phyloP scores from a whole-genome alignment of 108 stramenopile species.

The Fragilaria crotonensis region DNA sequence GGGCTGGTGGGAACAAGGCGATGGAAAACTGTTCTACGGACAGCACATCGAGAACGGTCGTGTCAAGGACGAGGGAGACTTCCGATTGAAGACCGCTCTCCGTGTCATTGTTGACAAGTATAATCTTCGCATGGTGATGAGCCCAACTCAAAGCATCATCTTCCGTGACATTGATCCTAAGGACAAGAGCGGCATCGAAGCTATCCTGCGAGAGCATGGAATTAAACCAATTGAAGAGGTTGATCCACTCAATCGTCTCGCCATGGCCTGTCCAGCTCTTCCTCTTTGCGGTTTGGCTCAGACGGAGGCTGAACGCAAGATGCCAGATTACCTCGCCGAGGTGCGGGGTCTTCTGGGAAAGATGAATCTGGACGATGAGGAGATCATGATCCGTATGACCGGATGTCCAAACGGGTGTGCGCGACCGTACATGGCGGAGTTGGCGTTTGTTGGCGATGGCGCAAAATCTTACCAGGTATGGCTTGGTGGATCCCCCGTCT shows the following conservation, averaged over 20 bases:
- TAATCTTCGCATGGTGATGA: conserved; percentile 82
- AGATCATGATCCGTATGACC: conserved; percentile 95
- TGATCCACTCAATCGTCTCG: conserved; percentile 69
- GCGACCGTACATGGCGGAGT: conserved; percentile 98
- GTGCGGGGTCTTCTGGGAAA: conserved; percentile 77
- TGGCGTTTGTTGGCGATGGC: conserved; percentile 96
- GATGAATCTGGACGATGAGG: conserved; percentile 83
- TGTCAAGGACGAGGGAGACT: conserved; percentile 88
- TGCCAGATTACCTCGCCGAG: conserved; percentile 86
- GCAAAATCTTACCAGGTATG: conserved; percentile 91
- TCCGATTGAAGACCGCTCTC: conserved; percentile 84
- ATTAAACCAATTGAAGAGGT: conserved; percentile 84
- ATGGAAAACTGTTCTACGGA: conserved; percentile 94
- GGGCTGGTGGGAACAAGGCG: conserved; percentile 98
- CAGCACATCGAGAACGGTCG: conserved; percentile 94
- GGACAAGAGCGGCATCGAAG: conserved; percentile 80
- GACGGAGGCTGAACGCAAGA: conserved; percentile 93
- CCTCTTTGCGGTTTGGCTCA: conserved; percentile 96
- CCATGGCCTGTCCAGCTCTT: conserved; percentile 97
- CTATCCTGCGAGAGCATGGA: conserved; percentile 78
- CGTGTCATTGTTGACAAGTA: conserved; percentile 86
- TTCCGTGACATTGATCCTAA: conserved; percentile 85
- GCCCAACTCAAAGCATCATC: conserved; percentile 92
- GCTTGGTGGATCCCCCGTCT: conserved; percentile 92
- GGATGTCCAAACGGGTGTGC: conserved; percentile 99